Evolutionary conservation across 371 early-diverging fungal species (phyloP), one percentile per base, ranked within the genome.

Genomic region (Entomophthora muscae): DNA sequence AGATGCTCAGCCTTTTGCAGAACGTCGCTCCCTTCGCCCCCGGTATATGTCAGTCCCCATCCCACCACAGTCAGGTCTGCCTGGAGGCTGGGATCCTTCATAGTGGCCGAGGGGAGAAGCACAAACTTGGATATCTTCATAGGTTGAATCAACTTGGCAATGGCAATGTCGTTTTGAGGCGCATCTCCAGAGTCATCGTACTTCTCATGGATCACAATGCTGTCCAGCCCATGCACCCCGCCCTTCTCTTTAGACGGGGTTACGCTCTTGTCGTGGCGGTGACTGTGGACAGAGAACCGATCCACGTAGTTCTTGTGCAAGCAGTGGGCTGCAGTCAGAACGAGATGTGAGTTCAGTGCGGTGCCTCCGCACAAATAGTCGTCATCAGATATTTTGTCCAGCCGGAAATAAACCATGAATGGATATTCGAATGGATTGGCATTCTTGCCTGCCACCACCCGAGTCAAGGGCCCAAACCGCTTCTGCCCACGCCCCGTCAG

Each of bases 251-350:
- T 13, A 24, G 13, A 29, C n/a, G 26, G 26, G 29, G 26, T 21
- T 57, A 24, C 1, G 26, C 10, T 7, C 31, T 57, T 57, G 31
- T 57, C 29, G 32, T 57, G 58, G 17, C 58, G 13, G 26, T 57
- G 58, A 29, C 13, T 29, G 29, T 29, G 31, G 58, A 57, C 58
- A 29, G 26, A 31, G 31, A 57, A 57, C n/a, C 31, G 31, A 29
- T 26, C 58, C 1, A 31, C 26, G 21, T 17, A 26, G 7, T 31
- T 31, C 21, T 26, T 7, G 26, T 57, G 22, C 21, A 57, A 17
- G 31, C 58, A 57, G 58, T 57, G 58, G 29, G 29, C 58, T 10
- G 58, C 58, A 26, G 58, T 57, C 26, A 57, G 26, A 2, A 57
- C 17, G 21, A 26, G 26, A 13, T 28, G 13, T 3, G 26, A 24